Conservation (phyloP, 2,329 filamentous ascomycete genomes). For the Cryphonectria radicalis region DNA sequence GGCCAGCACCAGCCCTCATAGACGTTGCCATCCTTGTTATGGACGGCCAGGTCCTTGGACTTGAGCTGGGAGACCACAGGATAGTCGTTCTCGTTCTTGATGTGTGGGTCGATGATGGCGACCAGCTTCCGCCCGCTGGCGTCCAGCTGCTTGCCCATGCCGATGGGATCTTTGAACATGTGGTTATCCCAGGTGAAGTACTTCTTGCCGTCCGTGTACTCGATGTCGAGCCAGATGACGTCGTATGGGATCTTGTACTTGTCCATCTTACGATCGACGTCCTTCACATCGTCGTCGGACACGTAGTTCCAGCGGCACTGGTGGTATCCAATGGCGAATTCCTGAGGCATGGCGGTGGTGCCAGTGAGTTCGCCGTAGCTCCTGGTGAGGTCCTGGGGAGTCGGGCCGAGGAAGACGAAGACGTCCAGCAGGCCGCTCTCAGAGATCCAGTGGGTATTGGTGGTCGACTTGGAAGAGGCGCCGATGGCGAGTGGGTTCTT, state of each 20-base stretch:
- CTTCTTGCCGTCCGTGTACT: conserved; percentile 95
- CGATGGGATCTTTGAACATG: conserved; percentile 82
- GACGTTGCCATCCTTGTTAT: conserved; percentile 85
- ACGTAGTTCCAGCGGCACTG: conserved; percentile 99
- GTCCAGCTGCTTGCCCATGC: conserved; percentile 88
- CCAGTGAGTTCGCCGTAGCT: conserved; percentile 90
- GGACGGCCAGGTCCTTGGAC: conserved; percentile 79
- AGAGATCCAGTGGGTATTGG: conserved; percentile 95
- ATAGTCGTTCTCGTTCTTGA: conserved; percentile 88
- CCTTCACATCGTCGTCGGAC: conserved; percentile 93
- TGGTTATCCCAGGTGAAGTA: conserved; percentile 97
- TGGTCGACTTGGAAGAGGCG: conserved; percentile 69
- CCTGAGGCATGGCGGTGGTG: conserved; percentile 86
- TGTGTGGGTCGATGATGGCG: conserved; percentile 94
- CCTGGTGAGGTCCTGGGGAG: conserved; percentile 78
- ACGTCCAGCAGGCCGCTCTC: conserved; percentile 88
- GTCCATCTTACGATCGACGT: conserved; percentile 96
- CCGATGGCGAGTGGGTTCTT: conserved; percentile 80
- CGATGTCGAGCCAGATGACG: conserved; percentile 98
- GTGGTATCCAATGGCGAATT: conserved; percentile 91
- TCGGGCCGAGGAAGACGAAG: conserved; percentile 92
- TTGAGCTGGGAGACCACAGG: conserved; percentile 78
- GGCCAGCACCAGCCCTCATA: conserved; percentile 99
- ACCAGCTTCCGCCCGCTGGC: conserved; percentile 87
- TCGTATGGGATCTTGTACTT: conserved; percentile 96